Percentiles rank a stretch among this genome's conserved stretches.
phyloP scores from a whole-genome alignment of 1,139 yeast species.

The Blastobotrys malaysiensis region DNA sequence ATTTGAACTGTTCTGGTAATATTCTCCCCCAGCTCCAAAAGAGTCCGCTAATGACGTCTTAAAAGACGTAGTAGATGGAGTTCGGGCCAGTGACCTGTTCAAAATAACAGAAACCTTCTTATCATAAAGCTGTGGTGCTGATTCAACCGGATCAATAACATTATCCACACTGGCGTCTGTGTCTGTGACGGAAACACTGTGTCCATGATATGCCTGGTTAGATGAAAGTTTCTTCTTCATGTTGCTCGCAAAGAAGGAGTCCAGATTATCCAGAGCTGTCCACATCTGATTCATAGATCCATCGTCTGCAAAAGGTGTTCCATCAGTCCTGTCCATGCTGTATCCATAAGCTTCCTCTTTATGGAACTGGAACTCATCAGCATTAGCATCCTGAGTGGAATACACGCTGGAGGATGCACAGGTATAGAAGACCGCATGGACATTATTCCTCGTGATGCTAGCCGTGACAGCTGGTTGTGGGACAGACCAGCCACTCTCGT shows the following conservation, averaged over 20 bases:
- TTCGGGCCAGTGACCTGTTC: conserved; percentile 68
- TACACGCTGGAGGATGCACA: conserved; percentile 43
- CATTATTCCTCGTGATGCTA: conserved; percentile 82
- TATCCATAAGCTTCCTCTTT: conserved; percentile 51
- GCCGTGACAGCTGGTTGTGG: conserved; percentile 93
- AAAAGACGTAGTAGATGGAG: conserved; percentile 72
- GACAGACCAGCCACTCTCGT: conserved; percentile 96
- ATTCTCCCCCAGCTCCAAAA: conserved; percentile 21
- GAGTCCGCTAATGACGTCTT: conserved; percentile 56
- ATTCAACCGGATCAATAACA: conserved; percentile 46
- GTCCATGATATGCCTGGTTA: conserved; percentile 18
- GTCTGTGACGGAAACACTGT: conserved; percentile 36
- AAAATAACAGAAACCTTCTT: conserved; percentile 71
- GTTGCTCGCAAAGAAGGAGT: conserved; percentile 83
- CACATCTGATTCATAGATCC: conserved; percentile 89
- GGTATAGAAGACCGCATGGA: conserved; percentile 90
- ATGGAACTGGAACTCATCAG: conserved; percentile 38
- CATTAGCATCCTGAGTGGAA: conserved; percentile 7
- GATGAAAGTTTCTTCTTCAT: conserved; percentile 2
- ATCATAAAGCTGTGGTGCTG: conserved; percentile 75
- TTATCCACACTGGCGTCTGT: conserved; percentile 41
- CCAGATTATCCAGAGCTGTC: conserved; percentile 93
- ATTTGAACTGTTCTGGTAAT: conserved; percentile 2
- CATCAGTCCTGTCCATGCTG: conserved; percentile 38
- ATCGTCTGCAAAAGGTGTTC: conserved; percentile 60